phyloP scores from a whole-genome alignment of 371 early-diverging fungal species.

The Coemansia sp. region DNA sequence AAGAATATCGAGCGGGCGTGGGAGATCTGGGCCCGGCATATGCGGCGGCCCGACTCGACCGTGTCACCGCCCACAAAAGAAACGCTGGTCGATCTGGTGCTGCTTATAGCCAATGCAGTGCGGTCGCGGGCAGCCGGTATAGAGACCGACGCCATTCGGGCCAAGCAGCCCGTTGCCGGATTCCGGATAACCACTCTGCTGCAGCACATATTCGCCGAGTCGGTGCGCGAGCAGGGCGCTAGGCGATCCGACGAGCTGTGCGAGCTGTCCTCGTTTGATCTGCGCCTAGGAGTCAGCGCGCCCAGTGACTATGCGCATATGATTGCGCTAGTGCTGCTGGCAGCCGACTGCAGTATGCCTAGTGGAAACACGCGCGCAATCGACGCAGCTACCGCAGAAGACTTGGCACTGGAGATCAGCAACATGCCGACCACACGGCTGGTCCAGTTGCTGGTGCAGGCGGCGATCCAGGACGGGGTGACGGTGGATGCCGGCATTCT shows the following conservation, averaged over 20 bases:
- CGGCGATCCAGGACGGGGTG: slow-evolving; percentile 19
- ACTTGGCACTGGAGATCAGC: slow-evolving; percentile 13
- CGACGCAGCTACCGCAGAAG: background rate
- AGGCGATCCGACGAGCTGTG: background rate
- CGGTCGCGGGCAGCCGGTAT: background rate
- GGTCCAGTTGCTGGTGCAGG: slow-evolving; percentile 21
- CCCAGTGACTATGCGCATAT: slow-evolving; percentile 18
- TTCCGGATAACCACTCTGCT: slow-evolving; percentile 14
- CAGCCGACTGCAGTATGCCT: background rate
- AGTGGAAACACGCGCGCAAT: slow-evolving; percentile 15
- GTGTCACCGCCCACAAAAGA: background rate
- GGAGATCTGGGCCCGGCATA: slow-evolving; percentile 33
- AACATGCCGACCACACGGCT: slow-evolving; percentile 15
- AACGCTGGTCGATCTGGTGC: slow-evolving; percentile 14
- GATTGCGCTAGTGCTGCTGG: slow-evolving; percentile 1
- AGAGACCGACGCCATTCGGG: background rate
- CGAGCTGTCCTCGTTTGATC: background rate
- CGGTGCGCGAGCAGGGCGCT: background rate
- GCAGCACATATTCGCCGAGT: slow-evolving; percentile 15
- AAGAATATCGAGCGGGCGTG: slow-evolving; percentile 43
- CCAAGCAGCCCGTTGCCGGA: slow-evolving; percentile 6
- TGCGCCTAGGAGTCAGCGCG: slow-evolving; percentile 6
- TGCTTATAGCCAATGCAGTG: slow-evolving; percentile 10
- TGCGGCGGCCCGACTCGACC: slow-evolving; percentile 8
- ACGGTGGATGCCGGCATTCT: slow-evolving; percentile 1